Evolutionary conservation across 2,329 filamentous ascomycete genomes (phyloP).

Genomic region (Diplodia sapinea): DNA sequence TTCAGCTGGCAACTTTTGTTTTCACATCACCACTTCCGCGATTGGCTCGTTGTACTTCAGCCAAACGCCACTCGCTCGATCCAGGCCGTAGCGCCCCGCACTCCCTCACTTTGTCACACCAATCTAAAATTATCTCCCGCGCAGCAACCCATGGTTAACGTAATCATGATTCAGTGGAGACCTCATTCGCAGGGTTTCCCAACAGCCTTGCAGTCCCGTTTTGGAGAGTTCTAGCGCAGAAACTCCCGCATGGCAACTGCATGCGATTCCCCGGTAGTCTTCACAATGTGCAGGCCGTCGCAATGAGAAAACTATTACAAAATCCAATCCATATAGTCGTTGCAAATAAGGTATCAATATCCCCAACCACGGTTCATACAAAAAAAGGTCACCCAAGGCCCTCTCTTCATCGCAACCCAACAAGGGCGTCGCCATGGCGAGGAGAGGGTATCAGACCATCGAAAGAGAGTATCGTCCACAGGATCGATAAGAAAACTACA

Average conservation of each 20-base stretch:
- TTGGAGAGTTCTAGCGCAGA: too few relatives aligned
- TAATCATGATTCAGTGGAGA: background rate
- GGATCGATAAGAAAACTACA: background rate
- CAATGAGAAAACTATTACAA: background rate
- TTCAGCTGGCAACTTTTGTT: background rate
- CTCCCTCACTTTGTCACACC: background rate
- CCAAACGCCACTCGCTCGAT: background rate
- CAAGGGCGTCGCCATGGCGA: background rate
- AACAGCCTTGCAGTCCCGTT: background rate
- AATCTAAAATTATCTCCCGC: background rate
- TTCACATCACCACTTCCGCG: background rate
- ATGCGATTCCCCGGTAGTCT: too few relatives aligned
- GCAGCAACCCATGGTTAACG: background rate
- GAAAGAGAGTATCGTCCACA: background rate
- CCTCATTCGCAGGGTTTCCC: background rate
- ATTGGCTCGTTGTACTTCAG: background rate
- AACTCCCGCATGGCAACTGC: too few relatives aligned
- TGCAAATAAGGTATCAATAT: background rate
- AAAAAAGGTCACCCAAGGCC: background rate
- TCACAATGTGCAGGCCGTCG: too few relatives aligned
- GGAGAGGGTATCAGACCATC: conserved; percentile 19
- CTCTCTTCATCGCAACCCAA: background rate
- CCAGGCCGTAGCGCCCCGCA: background rate
- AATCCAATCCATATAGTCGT: background rate
- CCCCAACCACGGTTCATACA: background rate